Base-by-base conservation (phyloP, 306 rosid genomes). In the Inga oerstediana region DNA sequence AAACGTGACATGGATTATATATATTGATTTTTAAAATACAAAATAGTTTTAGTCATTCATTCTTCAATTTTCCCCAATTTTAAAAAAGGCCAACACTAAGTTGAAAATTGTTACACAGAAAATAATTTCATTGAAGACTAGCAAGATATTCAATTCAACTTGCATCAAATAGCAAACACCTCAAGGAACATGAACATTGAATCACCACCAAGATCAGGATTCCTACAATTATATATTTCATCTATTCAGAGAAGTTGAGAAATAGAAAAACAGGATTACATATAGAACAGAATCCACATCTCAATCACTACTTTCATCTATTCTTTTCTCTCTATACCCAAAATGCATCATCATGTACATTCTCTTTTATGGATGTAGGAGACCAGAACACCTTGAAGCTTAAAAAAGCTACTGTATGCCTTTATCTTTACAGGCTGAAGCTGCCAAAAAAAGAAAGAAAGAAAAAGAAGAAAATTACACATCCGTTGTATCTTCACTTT, bases 341-440 rank as follows among this genome's bases (percentile, higher is more conserved):
- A n/a, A 59, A 59, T 22, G 66, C 66, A 59, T 59, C 66, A 59
- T 22, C 66, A 56, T 56, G 27, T n/a, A 19, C 11, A 56, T 56
- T 56, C 12, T 20, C 30, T 56, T 22, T 3, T 22, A 22, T 10
- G 66, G 24, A 59, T 59, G 34, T 3, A 59, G 14, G 66, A 22
- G 14, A 59, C 11, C 32, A 9, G 15, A 59, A 59, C 24, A 59
- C 34, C 34, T 71, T 71, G 8, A 54, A 54, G 22, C 86, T 75
- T 48, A 79, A 86, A 77, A 79, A 86, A 77, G 59, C 84, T 76
- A 80, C 76, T 75, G 85, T 77, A 78, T 70, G 69, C 77, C 74
- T 71, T 69, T 72, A 81, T 54, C 82, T 90, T 88, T 92, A 88
- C 97, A 89, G 81, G 85, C 82, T 86, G 85, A 78, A 67, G 87